Evolutionary conservation across 2,329 filamentous ascomycete genomes (phyloP).

Genomic region (Epichloe hybrida): DNA sequence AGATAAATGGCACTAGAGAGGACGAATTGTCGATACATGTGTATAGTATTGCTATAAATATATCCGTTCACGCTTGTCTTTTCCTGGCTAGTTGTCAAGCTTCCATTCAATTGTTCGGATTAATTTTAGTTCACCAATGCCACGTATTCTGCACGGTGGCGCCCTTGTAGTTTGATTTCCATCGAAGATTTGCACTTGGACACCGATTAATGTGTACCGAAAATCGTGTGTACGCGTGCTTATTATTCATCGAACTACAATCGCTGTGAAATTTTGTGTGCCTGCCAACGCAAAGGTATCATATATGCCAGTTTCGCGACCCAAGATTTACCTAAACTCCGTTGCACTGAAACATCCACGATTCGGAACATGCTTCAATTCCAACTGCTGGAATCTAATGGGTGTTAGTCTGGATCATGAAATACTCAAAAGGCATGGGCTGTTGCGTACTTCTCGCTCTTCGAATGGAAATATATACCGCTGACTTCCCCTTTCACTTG

Average conservation of each 20-base stretch:
- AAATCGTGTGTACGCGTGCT: neutral
- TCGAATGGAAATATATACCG: conserved; percentile 95
- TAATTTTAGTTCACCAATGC: neutral
- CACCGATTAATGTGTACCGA: neutral
- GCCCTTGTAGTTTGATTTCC: neutral
- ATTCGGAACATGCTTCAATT: conserved; percentile 78
- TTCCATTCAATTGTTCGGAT: neutral
- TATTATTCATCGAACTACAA: neutral
- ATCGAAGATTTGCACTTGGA: neutral
- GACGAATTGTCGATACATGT: neutral
- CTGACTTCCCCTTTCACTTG: conserved; percentile 74
- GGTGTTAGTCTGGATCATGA: neutral
- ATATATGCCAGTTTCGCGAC: neutral
- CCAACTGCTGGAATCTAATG: conserved; percentile 75
- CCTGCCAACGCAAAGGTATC: neutral
- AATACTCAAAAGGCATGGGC: neutral
- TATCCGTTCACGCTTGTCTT: neutral
- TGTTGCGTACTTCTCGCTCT: conserved; percentile 78
- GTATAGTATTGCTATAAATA: neutral
- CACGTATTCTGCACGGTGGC: neutral
- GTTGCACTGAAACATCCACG: conserved; percentile 71
- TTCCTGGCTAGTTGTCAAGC: neutral
- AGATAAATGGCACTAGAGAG: neutral
- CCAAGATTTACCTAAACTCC: conserved; percentile 49
- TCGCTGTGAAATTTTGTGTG: neutral